Percentiles rank a stretch among this genome's conserved stretches.
Conservation (phyloP, 2,329 filamentous ascomycete genomes). For the Ophiostoma piceae region DNA sequence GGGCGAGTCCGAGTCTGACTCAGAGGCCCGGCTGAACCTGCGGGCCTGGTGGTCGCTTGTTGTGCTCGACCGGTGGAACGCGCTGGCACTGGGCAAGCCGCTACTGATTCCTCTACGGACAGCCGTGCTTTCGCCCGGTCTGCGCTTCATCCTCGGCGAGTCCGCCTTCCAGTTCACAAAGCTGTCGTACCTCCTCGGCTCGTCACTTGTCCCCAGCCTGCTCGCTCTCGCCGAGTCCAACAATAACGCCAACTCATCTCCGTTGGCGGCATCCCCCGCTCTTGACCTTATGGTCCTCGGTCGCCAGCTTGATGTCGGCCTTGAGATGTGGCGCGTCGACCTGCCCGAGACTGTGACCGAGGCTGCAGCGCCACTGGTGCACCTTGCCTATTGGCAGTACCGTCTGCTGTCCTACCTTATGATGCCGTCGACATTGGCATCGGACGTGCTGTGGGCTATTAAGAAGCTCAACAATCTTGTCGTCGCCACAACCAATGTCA, state of each 20-base stretch:
- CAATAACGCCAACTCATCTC: conserved; percentile 36
- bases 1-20: conserved; percentile 37
- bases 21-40: conserved; percentile 56
- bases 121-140: conserved; percentile 54
- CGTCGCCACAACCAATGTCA: conserved; percentile 36
- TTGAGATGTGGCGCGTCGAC: conserved; percentile 62
- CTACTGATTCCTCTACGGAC: conserved; percentile 58
- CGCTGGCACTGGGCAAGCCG: conserved; percentile 60
- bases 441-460: conserved; percentile 56
- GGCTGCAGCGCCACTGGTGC: conserved; percentile 50
- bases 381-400: conserved; percentile 66
- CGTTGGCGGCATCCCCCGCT: not conserved
- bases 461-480: conserved; percentile 56
- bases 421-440: conserved; percentile 49
- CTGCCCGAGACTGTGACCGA: conserved; percentile 54
- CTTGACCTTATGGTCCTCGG: conserved; percentile 41
- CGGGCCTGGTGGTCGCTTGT: conserved; percentile 69
- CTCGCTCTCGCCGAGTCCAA: not conserved
- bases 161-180: conserved; percentile 59
- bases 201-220: conserved; percentile 37
- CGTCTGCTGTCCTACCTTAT: conserved; percentile 60
- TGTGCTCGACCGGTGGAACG: conserved; percentile 68
- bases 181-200: conserved; percentile 46
- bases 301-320: conserved; percentile 49
- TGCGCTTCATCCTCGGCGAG: conserved; percentile 58